phyloP scores from a whole-genome alignment of 2,329 filamentous ascomycete species.

The Aspergillus fumigatus region DNA sequence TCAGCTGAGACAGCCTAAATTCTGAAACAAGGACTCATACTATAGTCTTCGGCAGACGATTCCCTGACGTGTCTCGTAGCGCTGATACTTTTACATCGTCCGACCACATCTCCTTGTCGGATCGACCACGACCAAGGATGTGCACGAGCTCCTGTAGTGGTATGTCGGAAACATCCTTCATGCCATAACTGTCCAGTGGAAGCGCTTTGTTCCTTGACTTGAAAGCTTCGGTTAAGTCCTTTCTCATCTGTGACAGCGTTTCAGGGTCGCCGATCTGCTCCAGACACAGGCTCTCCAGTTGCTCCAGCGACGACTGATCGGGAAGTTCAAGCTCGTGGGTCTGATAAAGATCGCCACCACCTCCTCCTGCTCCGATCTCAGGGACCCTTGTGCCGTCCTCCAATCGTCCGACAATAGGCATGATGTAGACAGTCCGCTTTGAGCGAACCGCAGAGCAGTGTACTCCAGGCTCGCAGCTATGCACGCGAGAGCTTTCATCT shows the following conservation, averaged over 20 bases:
- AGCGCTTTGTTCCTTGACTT: conserved; percentile 31
- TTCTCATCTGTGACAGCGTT: conserved; percentile 24
- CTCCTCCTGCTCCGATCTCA: conserved; percentile 75
- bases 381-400: conserved; percentile 57
- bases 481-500: conserved; percentile 60
- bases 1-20: conserved; percentile 3
- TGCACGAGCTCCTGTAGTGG: conserved; percentile 32
- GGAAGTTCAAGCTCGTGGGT: conserved; percentile 61
- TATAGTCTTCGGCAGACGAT: conserved; percentile 27
- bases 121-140: conserved; percentile 25
- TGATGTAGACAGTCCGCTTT: conserved; percentile 64
- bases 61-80: neutral
- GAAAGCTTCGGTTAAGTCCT: conserved; percentile 29
- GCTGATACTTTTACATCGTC: neutral
- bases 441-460: conserved; percentile 41
- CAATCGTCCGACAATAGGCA: conserved; percentile 66
- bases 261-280: conserved; percentile 30
- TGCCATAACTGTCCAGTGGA: conserved; percentile 34
- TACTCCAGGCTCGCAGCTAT: conserved; percentile 75
- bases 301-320: conserved; percentile 44
- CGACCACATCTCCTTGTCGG: neutral
- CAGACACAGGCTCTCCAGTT: conserved; percentile 51
- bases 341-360: conserved; percentile 68
- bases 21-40: conserved; percentile 18
- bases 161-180: conserved; percentile 35